These are phyloP conservation scores for Termitomyces heimii DNA, from an alignment of 768 basidiomycete species.

Conservation along the genomic window DNA sequence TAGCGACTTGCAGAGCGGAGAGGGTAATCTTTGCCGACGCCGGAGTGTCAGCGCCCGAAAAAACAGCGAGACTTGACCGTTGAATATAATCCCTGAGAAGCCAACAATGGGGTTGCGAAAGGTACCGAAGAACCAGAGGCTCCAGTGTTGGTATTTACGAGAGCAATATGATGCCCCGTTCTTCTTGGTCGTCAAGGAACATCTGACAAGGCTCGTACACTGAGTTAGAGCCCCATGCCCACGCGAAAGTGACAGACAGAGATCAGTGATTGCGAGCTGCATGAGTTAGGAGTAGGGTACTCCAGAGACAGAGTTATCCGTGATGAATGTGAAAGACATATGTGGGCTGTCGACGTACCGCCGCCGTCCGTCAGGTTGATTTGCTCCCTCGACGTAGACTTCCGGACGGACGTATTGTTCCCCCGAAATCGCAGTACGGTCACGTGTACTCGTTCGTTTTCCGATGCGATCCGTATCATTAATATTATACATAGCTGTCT, in stretches of 20 bases:
- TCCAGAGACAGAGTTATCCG: not conserved
- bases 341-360: not conserved
- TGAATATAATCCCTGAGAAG: not conserved
- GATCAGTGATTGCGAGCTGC: not conserved
- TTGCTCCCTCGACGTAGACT: not conserved
- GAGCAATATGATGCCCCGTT: not conserved
- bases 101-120: not conserved
- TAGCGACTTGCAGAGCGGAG: not conserved
- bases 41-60: not conserved
- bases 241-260: not conserved
- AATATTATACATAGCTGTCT: too few relatives aligned
- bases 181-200: not conserved
- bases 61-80: not conserved
- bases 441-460: too few relatives aligned
- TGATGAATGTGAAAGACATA: not conserved
- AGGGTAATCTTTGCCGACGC: not conserved
- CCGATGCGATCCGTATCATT: too few relatives aligned
- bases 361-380: not conserved
- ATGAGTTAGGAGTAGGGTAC: not conserved
- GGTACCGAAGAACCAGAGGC: not conserved
- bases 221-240: not conserved
- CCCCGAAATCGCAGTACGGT: too few relatives aligned
- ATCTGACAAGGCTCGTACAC: not conserved
- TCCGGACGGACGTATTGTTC: not conserved
- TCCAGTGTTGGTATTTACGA: not conserved